phyloP scores from a whole-genome alignment of 805 yeast species.

The Pichia manshurica region DNA sequence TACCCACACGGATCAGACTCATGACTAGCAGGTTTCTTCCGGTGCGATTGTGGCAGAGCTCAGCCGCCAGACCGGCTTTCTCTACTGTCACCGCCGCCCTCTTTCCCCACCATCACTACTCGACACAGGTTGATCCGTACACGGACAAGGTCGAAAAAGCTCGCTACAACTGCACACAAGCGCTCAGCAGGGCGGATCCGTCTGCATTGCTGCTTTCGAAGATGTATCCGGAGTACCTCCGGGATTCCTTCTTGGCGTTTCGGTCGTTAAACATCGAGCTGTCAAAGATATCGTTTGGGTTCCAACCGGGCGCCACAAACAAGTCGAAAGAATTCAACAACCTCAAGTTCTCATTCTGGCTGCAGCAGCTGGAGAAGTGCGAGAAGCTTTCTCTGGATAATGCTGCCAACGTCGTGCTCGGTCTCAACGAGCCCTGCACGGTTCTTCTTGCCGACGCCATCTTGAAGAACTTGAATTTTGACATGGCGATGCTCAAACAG shows the following conservation, averaged over 20 bases:
- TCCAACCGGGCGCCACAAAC: slow-evolving; percentile 30
- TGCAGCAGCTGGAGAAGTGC: slow-evolving; percentile 48
- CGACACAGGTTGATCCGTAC: slow-evolving; percentile 9
- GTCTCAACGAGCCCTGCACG: slow-evolving; percentile 53
- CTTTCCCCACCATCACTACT: no score
- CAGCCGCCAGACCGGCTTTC: no score
- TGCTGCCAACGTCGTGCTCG: slow-evolving; percentile 28
- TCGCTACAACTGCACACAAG: slow-evolving; percentile 39
- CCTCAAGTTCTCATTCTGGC: slow-evolving; percentile 71
- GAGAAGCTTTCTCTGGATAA: slow-evolving; percentile 26
- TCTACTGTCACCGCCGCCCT: no score
- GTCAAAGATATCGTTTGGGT: slow-evolving; percentile 25
- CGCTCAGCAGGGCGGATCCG: slow-evolving; percentile 47
- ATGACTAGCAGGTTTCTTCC: no score
- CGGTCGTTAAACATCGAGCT: slow-evolving; percentile 63
- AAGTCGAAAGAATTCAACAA: slow-evolving; percentile 34
- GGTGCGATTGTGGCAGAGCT: no score
- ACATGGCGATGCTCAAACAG: slow-evolving; percentile 50
- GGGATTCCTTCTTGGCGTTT: slow-evolving; percentile 58
- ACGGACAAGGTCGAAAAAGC: slow-evolving; percentile 25
- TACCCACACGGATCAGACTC: no score
- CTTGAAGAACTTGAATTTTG: slow-evolving; percentile 44
- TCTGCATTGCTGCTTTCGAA: slow-evolving; percentile 62
- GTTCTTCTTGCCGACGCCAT: slow-evolving; percentile 51
- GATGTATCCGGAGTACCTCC: slow-evolving; percentile 59